Percentiles rank a stretch among this genome's conserved stretches.
Evolutionary conservation across 257 asterid species (phyloP).

Genomic region (Mentha longifolia): DNA sequence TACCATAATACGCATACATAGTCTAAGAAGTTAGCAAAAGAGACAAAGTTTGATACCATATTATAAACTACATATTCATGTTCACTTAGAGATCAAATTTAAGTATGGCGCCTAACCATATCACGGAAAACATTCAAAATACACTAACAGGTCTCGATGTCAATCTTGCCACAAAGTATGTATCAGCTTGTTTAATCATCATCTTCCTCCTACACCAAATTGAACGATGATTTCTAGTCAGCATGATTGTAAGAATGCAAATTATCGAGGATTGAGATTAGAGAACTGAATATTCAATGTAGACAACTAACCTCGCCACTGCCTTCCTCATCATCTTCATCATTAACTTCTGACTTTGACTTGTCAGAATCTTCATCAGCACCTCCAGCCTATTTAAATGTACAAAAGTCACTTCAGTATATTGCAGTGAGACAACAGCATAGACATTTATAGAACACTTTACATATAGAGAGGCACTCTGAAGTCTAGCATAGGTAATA

Average conservation of each 20-base stretch:
- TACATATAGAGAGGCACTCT: not conserved
- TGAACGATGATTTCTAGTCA: not conserved
- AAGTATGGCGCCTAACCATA: conserved; percentile 32
- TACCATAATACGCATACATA: conserved; percentile 19
- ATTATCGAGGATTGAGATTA: not conserved
- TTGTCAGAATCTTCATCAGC: conserved; percentile 76
- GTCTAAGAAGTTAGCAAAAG: conserved; percentile 29
- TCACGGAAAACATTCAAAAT: conserved; percentile 15
- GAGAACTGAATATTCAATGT: not conserved
- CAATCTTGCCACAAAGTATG: conserved; percentile 9
- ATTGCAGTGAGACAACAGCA: not conserved
- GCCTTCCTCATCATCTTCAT: conserved; percentile 56
- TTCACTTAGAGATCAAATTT: conserved; percentile 26
- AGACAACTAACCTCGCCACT: conserved; percentile 61
- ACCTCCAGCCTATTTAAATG: conserved; percentile 48
- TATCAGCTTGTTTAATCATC: conserved; percentile 41
- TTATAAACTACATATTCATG: conserved; percentile 33
- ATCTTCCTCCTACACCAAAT: conserved; percentile 54
- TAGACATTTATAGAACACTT: not conserved
- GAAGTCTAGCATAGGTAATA: not conserved
- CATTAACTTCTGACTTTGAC: conserved; percentile 75
- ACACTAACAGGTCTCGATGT: conserved; percentile 33
- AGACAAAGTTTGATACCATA: conserved; percentile 34
- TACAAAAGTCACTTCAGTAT: conserved; percentile 1
- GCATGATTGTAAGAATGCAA: not conserved